Base-by-base conservation (phyloP, 352 stramenopile species). In the Phytophthora palmivora region DNA sequence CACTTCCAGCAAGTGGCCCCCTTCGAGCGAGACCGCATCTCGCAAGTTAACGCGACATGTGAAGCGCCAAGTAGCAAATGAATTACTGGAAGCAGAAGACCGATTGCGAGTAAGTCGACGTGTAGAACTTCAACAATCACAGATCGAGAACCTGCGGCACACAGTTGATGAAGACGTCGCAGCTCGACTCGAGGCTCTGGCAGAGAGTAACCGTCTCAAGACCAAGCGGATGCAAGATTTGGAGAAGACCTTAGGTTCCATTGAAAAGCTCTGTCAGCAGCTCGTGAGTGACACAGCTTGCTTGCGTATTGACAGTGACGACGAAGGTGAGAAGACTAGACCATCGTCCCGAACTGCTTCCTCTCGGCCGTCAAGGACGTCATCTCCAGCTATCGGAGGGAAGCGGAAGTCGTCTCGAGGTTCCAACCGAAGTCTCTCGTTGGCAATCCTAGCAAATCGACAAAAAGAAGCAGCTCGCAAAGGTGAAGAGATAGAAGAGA, bases 181-280 rank as follows among this genome's bases (percentile, higher is more conserved):
- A 12, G 37, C 72, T 42, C 73, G 78, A 14, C 67, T 92, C 1
- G 58, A 61, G 22, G 66, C 55, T 28, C 52, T 92, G 15, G 68
- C 87, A 6, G 76, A 86, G 41, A 86, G 74, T 50, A 86, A 86
- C 42, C 65, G 72, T 9, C 72, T 82, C 5, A 92, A 92, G 58
- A 72, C 72, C 12, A 51, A 67, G 48, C 78, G 82, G 6, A 74
- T 90, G 76, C 55, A 75, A 16, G 79, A 87, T 21, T 76, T 92
- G 55, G 80, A 92, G 43, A 67, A 62, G n/a, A 74, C 76, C 32
- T 63, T 92, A 2, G 67, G 75, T 0, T 72, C 81, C 24, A 89
- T 92, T 42, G 80, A 92, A 53, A 76, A 76, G n/a, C 56, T 89
- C 3, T 92, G 83, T 36, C 69, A 83, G 49, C 72, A 89, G 46